Percentiles rank a stretch among this genome's conserved stretches.
Evolutionary conservation across 208 protist genomes (phyloP).

Genomic region (Trypanosoma boissoni): DNA sequence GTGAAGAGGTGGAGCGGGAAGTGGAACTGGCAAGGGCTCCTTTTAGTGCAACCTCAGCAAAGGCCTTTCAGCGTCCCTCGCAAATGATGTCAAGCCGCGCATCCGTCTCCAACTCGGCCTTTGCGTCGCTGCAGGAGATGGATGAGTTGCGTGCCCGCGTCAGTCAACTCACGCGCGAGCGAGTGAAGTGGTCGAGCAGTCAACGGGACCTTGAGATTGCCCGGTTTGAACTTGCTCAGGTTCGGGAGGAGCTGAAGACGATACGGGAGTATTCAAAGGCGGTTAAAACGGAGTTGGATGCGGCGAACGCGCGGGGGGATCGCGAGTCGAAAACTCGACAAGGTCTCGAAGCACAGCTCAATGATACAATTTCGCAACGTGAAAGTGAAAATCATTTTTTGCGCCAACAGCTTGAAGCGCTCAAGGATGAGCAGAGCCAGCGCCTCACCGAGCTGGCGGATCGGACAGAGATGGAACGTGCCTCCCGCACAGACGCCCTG

Average conservation of each 20-base stretch:
- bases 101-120: slow-evolving; percentile 57
- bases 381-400: slow-evolving; percentile 63
- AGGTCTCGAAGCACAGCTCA: slow-evolving; percentile 30
- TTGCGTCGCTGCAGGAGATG: slow-evolving; percentile 73
- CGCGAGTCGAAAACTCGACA: slow-evolving; percentile 49
- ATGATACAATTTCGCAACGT: slow-evolving; percentile 24
- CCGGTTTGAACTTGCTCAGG: slow-evolving; percentile 64
- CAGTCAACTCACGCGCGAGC: slow-evolving; percentile 73
- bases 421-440: slow-evolving; percentile 48
- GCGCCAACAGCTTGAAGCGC: slow-evolving; percentile 55
- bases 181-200: slow-evolving; percentile 66
- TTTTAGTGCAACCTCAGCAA: slow-evolving; percentile 35
- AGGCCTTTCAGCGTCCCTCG: slow-evolving; percentile 24
- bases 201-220: slow-evolving; percentile 78
- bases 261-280: slow-evolving; percentile 39
- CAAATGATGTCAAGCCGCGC: slow-evolving; percentile 30
- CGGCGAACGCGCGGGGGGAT: slow-evolving; percentile 43
- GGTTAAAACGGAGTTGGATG: slow-evolving; percentile 53
- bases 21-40: slow-evolving; percentile 63
- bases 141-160: slow-evolving; percentile 74
- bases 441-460: slow-evolving; percentile 53
- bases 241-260: slow-evolving; percentile 65
- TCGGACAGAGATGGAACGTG: slow-evolving; percentile 54
- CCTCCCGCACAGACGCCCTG: slow-evolving; percentile 53
- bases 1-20: slow-evolving; percentile 19